Conservation (phyloP, 108 stramenopile genomes). For the Skeletonema tropicum region DNA sequence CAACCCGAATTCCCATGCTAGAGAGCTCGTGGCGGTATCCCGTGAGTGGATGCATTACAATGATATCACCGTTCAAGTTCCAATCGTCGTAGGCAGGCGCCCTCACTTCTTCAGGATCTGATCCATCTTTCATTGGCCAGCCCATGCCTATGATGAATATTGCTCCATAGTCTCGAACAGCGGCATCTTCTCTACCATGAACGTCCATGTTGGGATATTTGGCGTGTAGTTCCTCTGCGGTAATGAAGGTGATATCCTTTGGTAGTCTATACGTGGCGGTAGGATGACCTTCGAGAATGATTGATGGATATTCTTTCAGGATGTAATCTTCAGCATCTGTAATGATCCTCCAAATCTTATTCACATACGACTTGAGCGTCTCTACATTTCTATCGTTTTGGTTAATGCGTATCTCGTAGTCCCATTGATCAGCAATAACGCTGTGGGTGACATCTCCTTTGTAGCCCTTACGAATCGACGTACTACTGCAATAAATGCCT, state of each 20-base stretch:
- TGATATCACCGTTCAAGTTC: constrained; percentile 56
- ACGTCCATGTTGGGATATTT: constrained; percentile 39
- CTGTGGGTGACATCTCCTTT: constrained; percentile 59
- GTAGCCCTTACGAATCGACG: constrained; percentile 59
- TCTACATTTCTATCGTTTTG: constrained; percentile 51
- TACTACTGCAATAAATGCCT: constrained; percentile 53
- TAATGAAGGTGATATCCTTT: constrained; percentile 58
- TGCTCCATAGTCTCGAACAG: constrained; percentile 51
- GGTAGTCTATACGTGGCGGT: constrained; percentile 46
- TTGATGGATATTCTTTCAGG: constrained; percentile 48
- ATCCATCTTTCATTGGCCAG: constrained; percentile 60
- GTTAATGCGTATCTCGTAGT: constrained; percentile 54
- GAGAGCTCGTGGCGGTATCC: constrained; percentile 58
- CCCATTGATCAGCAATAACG: constrained; percentile 60
- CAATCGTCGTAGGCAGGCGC: constrained; percentile 63
- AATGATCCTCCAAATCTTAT: constrained; percentile 57
- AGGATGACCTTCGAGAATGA: constrained; percentile 44
- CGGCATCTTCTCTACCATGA: constrained; percentile 53
- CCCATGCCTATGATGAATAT: constrained; percentile 67
- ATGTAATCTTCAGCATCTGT: constrained; percentile 55
- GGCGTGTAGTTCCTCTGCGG: constrained; percentile 51
- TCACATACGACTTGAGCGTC: constrained; percentile 45
- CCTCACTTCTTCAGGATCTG: constrained; percentile 49
- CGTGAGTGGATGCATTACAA: constrained; percentile 51
- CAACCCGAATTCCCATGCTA: constrained; percentile 58